phyloP scores from a whole-genome alignment of 257 asterid species.

The Przewalskia tangutica region DNA sequence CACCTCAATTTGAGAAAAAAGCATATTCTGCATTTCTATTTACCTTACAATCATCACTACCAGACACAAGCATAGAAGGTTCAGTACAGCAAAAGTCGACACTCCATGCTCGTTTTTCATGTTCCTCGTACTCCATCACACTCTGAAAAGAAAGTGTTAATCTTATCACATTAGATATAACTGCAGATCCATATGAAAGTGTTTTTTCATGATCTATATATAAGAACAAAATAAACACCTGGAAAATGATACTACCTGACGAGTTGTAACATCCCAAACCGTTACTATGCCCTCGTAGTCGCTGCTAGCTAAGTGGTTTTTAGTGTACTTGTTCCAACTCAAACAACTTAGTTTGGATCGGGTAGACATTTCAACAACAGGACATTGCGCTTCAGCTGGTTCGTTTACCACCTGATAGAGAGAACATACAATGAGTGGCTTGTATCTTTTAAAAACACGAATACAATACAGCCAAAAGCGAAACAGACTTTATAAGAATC shows the following conservation, averaged over 20 bases:
- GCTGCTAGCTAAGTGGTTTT: conserved; percentile 74
- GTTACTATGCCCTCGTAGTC: conserved; percentile 91
- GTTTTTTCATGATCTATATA: neutral
- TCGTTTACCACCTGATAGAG: conserved; percentile 63
- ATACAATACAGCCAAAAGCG: neutral
- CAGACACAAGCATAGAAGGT: conserved; percentile 87
- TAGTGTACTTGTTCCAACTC: conserved; percentile 80
- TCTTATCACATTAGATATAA: neutral
- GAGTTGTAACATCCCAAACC: conserved; percentile 86
- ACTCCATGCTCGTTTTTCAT: conserved; percentile 94
- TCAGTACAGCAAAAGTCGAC: conserved; percentile 75
- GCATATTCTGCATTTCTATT: neutral
- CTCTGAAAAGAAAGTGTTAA: conserved; percentile 32
- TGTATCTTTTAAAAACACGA: neutral
- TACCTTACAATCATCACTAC: conserved; percentile 96
- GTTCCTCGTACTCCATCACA: conserved; percentile 91
- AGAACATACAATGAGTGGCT: conserved; percentile 14
- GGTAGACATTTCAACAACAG: conserved; percentile 74
- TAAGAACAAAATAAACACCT: neutral
- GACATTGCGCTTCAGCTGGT: conserved; percentile 58
- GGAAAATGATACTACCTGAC: conserved; percentile 44
- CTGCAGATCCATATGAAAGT: conserved; percentile 4
- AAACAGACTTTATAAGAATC: neutral
- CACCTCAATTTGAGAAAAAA: neutral
- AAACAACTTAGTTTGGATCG: conserved; percentile 79